Conservation (phyloP, 2,329 filamentous ascomycete species). For the Fusarium sarcochroum region DNA sequence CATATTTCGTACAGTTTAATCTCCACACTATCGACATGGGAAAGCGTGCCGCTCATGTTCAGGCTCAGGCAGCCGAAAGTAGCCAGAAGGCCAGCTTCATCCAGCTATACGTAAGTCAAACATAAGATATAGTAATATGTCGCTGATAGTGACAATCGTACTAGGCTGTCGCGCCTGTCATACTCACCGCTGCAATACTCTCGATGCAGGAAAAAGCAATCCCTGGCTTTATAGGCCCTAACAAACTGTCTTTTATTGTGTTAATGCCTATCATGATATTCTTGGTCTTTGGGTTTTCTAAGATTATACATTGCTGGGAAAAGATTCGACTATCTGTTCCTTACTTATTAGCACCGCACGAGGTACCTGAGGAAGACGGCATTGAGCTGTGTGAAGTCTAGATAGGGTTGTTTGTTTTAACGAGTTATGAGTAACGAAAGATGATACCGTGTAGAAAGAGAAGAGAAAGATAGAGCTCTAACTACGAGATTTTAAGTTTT, state of each 20-base stretch:
- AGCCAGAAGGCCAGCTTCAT: background rate
- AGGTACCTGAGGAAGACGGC: background rate
- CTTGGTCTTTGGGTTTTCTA: background rate
- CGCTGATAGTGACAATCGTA: rapidly evolving
- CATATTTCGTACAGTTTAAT: background rate
- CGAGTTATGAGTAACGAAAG: too few species aligned
- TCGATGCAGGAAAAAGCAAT: conserved; percentile 34
- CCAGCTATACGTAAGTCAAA: background rate
- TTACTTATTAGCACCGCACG: background rate
- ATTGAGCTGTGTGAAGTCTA: background rate
- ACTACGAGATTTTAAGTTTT: too few species aligned
- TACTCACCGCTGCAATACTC: conserved; percentile 11
- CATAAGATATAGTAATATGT: rapidly evolving
- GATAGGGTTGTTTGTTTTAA: too few species aligned
- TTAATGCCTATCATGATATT: background rate
- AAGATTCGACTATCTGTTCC: background rate
- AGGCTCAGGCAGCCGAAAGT: background rate
- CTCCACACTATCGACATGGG: background rate
- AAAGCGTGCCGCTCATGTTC: background rate
- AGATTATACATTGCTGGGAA: background rate
- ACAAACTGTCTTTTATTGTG: conserved; percentile 2
- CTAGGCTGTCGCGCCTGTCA: background rate
- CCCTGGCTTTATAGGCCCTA: background rate
- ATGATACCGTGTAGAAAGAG: too few species aligned
- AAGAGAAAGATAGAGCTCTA: too few species aligned